Base-by-base conservation (phyloP, 495 filamentous ascomycete genomes). In the Trypethelium eluteriae region DNA sequence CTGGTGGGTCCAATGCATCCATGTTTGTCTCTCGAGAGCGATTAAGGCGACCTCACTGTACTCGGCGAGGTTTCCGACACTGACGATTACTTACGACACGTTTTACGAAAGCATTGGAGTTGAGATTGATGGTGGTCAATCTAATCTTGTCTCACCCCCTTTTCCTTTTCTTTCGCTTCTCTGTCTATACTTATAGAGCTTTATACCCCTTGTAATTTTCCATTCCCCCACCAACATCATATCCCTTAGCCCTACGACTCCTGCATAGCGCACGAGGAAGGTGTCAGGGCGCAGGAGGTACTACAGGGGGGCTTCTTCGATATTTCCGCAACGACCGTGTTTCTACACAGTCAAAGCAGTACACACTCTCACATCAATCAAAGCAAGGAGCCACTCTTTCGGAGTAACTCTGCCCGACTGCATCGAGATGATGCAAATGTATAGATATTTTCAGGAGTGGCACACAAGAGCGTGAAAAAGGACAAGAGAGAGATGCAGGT, bases 1-100 rank as follows among this genome's bases (percentile, higher is more conserved):
- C 65, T 68, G 69, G 65, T 66, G 69, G 73, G 73, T 18, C 25
- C 6, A 44, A 59, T 36, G 53, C 53, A 59, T 59, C 53, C 32
- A 36, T 59, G 6, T 59, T 34, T 36, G 53, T 59, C 7, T 7
- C 18, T 11, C 53, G 25, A 18, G 32, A 9, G 32, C 32, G 53
- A 59, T 36, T 7, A 59, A 59, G 32, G 7, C 3, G 36, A 35
- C 18, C 36, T 18, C 3, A 35, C 53, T 9, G 14, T 7, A 34
- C 32, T 59, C 6, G 53, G 32, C 10, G 32, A 36, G 7, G 53
- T 9, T 14, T 59, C 32, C 32, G 36, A 59, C 14, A 18, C 14
- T 59, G 3, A 59, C 32, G 53, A 59, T 9, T 9, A 7, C 53
- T 35, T 59, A 59, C 32, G 32, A 59, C 14, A 14, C 7, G 25